Evolutionary conservation across 2,329 filamentous ascomycete genomes (phyloP).

Genomic region (Nemania sp.): DNA sequence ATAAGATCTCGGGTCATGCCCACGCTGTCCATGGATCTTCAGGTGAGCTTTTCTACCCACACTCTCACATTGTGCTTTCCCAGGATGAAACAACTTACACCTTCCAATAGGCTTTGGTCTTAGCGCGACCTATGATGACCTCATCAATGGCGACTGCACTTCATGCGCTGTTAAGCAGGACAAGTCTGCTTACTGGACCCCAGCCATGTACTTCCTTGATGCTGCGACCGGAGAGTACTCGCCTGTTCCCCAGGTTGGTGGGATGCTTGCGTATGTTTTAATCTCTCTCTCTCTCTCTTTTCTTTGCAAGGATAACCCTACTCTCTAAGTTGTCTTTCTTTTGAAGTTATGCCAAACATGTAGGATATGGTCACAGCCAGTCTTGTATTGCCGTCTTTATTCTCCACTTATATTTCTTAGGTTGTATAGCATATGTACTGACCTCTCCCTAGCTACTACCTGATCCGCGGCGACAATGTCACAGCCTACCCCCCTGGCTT

Average conservation of each 20-base stretch:
- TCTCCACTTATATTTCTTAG: background rate
- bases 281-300: background rate
- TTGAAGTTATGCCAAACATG: too few relatives aligned
- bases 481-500: conserved; percentile 77
- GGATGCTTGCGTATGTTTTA: conserved; percentile 78
- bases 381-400: background rate
- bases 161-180: conserved; percentile 81
- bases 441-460: conserved; percentile 71
- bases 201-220: conserved; percentile 77
- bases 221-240: conserved; percentile 65
- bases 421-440: conserved; percentile 3
- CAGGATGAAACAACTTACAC: background rate
- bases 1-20: conserved; percentile 64
- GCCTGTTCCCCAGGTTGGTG: conserved; percentile 74
- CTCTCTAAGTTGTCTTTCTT: too few relatives aligned
- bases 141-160: conserved; percentile 70
- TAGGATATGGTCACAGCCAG: too few relatives aligned
- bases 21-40: conserved; percentile 78
- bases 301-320: background rate
- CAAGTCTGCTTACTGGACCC: conserved; percentile 88
- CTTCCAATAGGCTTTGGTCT: conserved; percentile 63
- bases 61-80: background rate
- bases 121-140: conserved; percentile 58
- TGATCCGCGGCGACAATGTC: conserved; percentile 67
- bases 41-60: conserved; percentile 57